Evolutionary conservation across 345 rosid genomes (phyloP), one percentile per base, ranked within the genome.

Genomic region (Brassica nigra): DNA sequence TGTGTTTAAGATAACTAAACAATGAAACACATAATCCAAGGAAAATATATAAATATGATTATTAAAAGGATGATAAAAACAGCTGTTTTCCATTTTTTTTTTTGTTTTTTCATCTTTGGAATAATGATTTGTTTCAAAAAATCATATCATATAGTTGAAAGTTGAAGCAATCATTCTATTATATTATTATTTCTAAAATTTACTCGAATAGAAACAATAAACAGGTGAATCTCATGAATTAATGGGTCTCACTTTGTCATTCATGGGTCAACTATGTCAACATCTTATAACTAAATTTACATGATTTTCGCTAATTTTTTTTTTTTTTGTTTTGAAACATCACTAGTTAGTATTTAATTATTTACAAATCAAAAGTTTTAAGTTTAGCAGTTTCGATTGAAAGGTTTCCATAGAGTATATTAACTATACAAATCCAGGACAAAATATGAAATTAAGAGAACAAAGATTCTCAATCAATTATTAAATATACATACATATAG

Each of bases 41-140:
- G 7, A 37, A 20, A 49, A 34, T 16, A 11, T 20, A 5, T 34
- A 33, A 9, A 61, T 44, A 52, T 68, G 49, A 74, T 69, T 66
- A 66, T 76, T 63, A 62, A 8, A 57, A n/a, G 34, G 5, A 34
- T 9, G 15, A 49, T n/a, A 10, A 63, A 64, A 75, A 76, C 76
- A 81, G 83, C 80, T 81, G 80, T 81, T 81, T 75, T 55, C 79
- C 75, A 68, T 68, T 44, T 64, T 78, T 42, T n/a, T 49, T 49
- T 34, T 54, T 54, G 20, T 70, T 73, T 66, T 64, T 67, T 31
- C 67, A 78, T 62, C 57, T 70, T 62, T 34, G 8, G 66, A 55
- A 58, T 66, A 71, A 73, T 79, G 52, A 57, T 70, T 47, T 63
- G 6, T 65, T 70, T 42, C 3, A 10, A 42, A 42, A 9, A 42